Base-by-base conservation (phyloP, 106 monocot genomes). In the Phalaenopsis equestris region DNA sequence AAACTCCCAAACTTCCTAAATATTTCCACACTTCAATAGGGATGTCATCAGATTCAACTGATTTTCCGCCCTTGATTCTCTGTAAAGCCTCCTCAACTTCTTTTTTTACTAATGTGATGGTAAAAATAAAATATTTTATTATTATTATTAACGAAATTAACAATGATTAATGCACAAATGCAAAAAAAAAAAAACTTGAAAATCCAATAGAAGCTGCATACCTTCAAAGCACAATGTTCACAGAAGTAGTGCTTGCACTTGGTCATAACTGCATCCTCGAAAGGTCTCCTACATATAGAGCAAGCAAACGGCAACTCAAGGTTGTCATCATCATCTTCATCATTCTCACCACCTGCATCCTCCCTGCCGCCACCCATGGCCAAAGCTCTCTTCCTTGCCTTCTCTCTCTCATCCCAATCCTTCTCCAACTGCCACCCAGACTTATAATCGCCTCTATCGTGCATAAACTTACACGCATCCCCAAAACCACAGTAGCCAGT, bases 231-330 rank as follows among this genome's bases (percentile, higher is more conserved):
- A 61, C 98, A 98, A 84, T 98, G 98, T 85, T 98, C 98, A 46
- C 98, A 98, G 67, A 98, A 98, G 58, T 94, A 98, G 77, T 98
- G 98, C 80, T 94, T 98, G 87, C 98, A 98, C 81, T 94, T 94
- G 24, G 98, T 98, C 67, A 92, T 79, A 45, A 98, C 98, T 0
- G 98, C 91, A 75, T 98, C 94, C 74, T 89, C 91, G 41, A 98
- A 98, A 12, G 92, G 89, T 81, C 36, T 70, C 79, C 83, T 48
- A 70, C 83, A 83, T 72, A 83, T 78, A 80, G 80, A 94, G 68
- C 98, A 98, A 8, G 98, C 98, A 87, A 98, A 98, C 6, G 98
- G 98, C 88, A 98, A 80, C 4, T 77, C 72, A 39, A 88, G 91
- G 0, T 89, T 89, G 6, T 83, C 84, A 2, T 87, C 90, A 48